Evolutionary conservation across 768 basidiomycete genomes (phyloP).

Genomic region (Boletus pseudo-olivaceus): DNA sequence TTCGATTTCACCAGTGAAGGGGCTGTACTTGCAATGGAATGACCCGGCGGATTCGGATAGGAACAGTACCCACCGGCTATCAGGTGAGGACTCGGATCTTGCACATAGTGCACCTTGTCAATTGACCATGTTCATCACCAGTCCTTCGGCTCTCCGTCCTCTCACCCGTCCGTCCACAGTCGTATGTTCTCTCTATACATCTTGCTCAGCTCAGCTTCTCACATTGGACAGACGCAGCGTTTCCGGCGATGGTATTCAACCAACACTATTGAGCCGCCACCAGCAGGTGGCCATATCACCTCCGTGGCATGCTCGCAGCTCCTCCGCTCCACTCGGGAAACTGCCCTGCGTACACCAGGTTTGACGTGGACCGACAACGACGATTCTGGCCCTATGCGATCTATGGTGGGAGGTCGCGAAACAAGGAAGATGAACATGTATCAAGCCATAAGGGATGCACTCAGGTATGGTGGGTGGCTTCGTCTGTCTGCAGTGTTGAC

Average conservation of each 20-base stretch:
- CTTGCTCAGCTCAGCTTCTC: background rate
- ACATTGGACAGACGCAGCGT: slow-evolving; percentile 1
- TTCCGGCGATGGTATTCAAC: slow-evolving; percentile 49
- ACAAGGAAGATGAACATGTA: slow-evolving; percentile 96
- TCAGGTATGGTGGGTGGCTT: slow-evolving; percentile 50
- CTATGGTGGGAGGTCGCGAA: slow-evolving; percentile 69
- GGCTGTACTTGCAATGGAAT: background rate
- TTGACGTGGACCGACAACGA: slow-evolving; percentile 70
- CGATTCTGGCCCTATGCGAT: slow-evolving; percentile 35
- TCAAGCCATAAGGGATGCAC: slow-evolving; percentile 87
- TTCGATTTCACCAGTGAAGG: background rate
- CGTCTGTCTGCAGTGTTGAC: slow-evolving; percentile 5
- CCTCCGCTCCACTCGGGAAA: slow-evolving; percentile 62
- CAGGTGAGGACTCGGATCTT: slow-evolving; percentile 28
- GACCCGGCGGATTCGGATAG: background rate
- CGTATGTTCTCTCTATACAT: slow-evolving; percentile 12
- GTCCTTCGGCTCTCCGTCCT: slow-evolving; percentile 15
- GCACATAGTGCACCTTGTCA: slow-evolving; percentile 3
- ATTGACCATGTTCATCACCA: slow-evolving; percentile 22
- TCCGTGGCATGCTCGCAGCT: slow-evolving; percentile 67
- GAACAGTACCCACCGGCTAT: slow-evolving; percentile 5
- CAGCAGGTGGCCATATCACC: slow-evolving; percentile 74
- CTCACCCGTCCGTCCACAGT: slow-evolving; percentile 13
- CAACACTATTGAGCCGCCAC: slow-evolving; percentile 53
- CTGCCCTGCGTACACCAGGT: slow-evolving; percentile 68